These are phyloP conservation scores for Batkoa obscura DNA, from an alignment of 371 early-diverging fungal genomes.

Conservation along the genomic window DNA sequence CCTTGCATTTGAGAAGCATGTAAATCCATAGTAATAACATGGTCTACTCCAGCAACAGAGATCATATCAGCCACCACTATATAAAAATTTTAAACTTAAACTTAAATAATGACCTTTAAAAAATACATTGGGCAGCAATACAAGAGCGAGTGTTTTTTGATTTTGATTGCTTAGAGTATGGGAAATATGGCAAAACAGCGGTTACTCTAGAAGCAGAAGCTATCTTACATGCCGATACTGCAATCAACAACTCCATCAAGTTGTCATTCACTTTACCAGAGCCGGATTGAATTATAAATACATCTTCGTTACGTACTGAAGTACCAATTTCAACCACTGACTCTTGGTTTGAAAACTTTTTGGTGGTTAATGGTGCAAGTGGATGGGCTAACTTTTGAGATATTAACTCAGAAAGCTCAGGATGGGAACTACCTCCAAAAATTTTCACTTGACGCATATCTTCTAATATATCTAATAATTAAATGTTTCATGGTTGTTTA, in stretches of 20 bases:
- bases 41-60: constrained; percentile 86
- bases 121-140: constrained; percentile 78
- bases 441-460: constrained; percentile 74
- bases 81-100: not conserved
- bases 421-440: constrained; percentile 86
- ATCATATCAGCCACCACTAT: constrained; percentile 89
- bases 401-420: constrained; percentile 66
- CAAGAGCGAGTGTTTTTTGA: constrained; percentile 87
- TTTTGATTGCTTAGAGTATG: constrained; percentile 92
- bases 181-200: constrained; percentile 86
- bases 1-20: constrained; percentile 91
- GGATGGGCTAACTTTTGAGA: constrained; percentile 57
- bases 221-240: constrained; percentile 82
- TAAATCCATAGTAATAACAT: constrained; percentile 92
- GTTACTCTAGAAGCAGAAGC: constrained; percentile 13
- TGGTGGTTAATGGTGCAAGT: constrained; percentile 45
- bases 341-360: constrained; percentile 61
- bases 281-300: constrained; percentile 92
- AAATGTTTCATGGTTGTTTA: too few species aligned
- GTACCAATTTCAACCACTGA: constrained; percentile 41
- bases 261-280: constrained; percentile 80
- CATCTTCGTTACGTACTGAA: constrained; percentile 87
- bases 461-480: too few species aligned
- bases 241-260: constrained; percentile 87
- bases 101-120: not conserved